Conservation (phyloP, 1,284 basidiomycete species). For the Butyriboletus appendiculatus region DNA sequence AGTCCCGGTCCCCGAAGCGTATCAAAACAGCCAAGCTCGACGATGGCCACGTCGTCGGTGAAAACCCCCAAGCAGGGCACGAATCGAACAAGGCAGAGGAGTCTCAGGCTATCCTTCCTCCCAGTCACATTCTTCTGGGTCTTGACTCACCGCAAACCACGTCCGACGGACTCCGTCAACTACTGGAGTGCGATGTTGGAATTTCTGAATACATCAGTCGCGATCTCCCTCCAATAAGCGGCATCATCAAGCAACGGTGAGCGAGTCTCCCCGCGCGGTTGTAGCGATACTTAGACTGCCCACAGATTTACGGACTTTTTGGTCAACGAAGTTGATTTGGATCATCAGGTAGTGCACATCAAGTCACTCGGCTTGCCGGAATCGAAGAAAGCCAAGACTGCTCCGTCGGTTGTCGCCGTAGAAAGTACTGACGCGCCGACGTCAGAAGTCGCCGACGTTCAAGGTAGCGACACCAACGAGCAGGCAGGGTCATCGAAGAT, state of each 20-base stretch:
- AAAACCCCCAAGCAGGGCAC: slow-evolving; percentile 7
- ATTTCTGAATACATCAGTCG: slow-evolving; percentile 86
- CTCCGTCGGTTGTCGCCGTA: slow-evolving; percentile 13
- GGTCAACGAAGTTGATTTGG: slow-evolving; percentile 85
- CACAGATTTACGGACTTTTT: slow-evolving; percentile 92
- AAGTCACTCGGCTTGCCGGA: slow-evolving; percentile 74
- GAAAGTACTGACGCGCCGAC: slow-evolving; percentile 3
- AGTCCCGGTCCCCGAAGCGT: slow-evolving; percentile 56
- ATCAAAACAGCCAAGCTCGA: slow-evolving; percentile 45
- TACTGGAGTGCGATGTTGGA: slow-evolving; percentile 85
- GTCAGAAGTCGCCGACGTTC: slow-evolving; percentile 2
- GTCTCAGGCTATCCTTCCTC: slow-evolving; percentile 64
- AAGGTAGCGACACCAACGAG: not conserved
- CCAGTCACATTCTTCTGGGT: slow-evolving; percentile 68
- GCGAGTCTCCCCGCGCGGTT: slow-evolving; percentile 16
- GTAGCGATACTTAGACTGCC: slow-evolving; percentile 8
- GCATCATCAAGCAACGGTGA: slow-evolving; percentile 94
- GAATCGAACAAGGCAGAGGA: slow-evolving; percentile 9
- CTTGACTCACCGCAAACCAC: slow-evolving; percentile 50
- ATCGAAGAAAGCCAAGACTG: slow-evolving; percentile 41
- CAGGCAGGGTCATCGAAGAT: slow-evolving; percentile 8
- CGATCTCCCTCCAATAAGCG: slow-evolving; percentile 73
- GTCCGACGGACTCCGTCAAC: slow-evolving; percentile 50
- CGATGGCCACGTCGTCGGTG: slow-evolving; percentile 5
- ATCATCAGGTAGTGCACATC: slow-evolving; percentile 77